phyloP scores from a whole-genome alignment of 2,329 filamentous ascomycete genomes.

The Colletotrichum karsti region DNA sequence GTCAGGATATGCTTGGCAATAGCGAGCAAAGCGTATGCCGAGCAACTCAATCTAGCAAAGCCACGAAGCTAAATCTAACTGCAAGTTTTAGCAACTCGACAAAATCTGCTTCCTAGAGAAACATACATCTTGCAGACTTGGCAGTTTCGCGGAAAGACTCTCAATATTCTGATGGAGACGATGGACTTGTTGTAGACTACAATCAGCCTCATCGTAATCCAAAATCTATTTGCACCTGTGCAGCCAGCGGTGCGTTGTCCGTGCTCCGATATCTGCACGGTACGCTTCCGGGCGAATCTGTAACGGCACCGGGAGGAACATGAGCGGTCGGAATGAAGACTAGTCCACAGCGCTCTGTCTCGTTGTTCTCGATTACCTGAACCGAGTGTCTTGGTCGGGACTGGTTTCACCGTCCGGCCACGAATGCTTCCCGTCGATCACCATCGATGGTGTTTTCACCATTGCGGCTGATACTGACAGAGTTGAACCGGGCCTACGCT shows the following conservation, averaged over 20 bases:
- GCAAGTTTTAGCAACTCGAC: neutral
- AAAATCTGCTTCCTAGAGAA: neutral
- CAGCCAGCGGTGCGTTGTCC: constrained; percentile 1
- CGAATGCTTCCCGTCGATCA: neutral
- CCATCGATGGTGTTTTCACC: neutral
- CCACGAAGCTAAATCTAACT: neutral
- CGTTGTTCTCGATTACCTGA: neutral
- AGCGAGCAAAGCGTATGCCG: constrained; percentile 23
- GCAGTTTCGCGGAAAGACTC: neutral
- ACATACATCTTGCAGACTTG: neutral
- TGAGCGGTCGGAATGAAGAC: neutral
- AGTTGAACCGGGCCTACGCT: neutral
- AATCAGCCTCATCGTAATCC: neutral
- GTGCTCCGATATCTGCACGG: constrained; percentile 6
- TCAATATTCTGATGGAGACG: no score
- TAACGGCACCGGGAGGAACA: constrained; percentile 19
- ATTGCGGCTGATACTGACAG: neutral
- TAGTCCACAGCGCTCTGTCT: constrained; percentile 4
- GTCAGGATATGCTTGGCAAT: constrained; percentile 18
- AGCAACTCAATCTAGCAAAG: constrained; percentile 9
- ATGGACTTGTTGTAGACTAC: neutral
- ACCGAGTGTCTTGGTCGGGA: neutral
- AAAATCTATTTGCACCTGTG: neutral
- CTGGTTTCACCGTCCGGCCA: constrained; percentile 1
- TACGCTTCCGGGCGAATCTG: constrained; percentile 12